These are phyloP conservation scores for Erodium moschatum DNA, from an alignment of 441 rosid species.

Conservation along the genomic window DNA sequence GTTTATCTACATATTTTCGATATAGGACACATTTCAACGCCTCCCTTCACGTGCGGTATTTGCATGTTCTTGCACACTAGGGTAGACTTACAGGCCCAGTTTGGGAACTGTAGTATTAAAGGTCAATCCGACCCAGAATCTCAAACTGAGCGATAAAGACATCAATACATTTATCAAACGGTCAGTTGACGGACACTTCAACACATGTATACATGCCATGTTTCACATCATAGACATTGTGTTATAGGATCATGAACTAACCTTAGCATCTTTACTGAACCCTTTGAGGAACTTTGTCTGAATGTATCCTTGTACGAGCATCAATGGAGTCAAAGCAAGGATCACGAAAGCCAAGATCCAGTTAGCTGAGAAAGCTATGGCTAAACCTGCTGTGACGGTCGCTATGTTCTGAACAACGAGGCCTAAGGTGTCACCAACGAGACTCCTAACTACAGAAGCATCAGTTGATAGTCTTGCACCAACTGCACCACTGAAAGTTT, in stretches of 20 bases:
- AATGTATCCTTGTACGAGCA: slow-evolving; percentile 36
- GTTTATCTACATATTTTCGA: no score
- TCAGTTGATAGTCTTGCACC: slow-evolving; percentile 63
- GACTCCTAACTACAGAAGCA: slow-evolving; percentile 39
- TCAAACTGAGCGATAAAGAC: no score
- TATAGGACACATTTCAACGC: no score
- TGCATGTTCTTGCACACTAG: no score
- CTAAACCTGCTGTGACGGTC: slow-evolving; percentile 38
- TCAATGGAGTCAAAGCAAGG: slow-evolving; percentile 39
- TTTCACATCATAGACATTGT: neutral
- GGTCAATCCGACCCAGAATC: no score
- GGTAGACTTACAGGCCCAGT: no score
- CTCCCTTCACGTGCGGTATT: no score
- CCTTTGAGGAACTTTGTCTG: slow-evolving; percentile 46
- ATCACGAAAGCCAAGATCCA: slow-evolving; percentile 49
- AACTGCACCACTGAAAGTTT: slow-evolving; percentile 40
- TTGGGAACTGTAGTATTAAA: no score
- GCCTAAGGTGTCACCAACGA: slow-evolving; percentile 61
- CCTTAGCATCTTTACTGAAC: slow-evolving; percentile 66
- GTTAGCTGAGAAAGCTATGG: slow-evolving; percentile 53
- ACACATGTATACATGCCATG: no score
- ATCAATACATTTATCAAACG: no score
- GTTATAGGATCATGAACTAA: slow-evolving; percentile 5
- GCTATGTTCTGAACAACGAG: slow-evolving; percentile 43
- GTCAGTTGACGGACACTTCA: no score